Conservation (phyloP, 495 filamentous ascomycete species). For the Emericellopsis terricola region DNA sequence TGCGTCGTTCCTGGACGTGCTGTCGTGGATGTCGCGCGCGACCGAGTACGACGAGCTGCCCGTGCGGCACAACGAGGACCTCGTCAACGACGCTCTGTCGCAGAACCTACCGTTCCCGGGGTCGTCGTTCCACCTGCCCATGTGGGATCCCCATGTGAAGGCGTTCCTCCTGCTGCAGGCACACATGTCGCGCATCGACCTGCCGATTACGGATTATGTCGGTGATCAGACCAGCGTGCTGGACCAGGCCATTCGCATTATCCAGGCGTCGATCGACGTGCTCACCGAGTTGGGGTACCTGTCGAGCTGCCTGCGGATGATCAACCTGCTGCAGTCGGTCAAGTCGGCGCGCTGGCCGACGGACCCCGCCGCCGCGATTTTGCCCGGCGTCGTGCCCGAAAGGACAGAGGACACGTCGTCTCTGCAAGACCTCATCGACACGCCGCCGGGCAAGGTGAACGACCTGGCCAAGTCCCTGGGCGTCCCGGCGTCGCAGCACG, state of each 20-base stretch:
- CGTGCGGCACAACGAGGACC: conserved; percentile 97
- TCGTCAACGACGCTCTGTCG: conserved; percentile 87
- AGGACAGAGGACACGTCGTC: conserved; percentile 14
- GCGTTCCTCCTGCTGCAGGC: conserved; percentile 88
- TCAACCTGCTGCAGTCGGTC: conserved; percentile 74
- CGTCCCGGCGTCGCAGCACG: conserved; percentile 11
- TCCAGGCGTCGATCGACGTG: conserved; percentile 81
- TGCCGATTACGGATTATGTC: conserved; percentile 94
- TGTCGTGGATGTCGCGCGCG: conserved; percentile 84
- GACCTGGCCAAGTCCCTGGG: conserved; percentile 21
- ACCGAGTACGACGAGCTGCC: conserved; percentile 96
- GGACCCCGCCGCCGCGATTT: conserved; percentile 59
- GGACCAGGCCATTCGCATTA: conserved; percentile 91
- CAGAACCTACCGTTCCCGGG: conserved; percentile 49
- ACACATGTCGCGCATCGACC: conserved; percentile 77
- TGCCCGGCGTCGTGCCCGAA: conserved; percentile 51
- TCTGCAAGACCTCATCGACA: conserved; percentile 15
- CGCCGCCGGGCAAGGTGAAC: conserved; percentile 22
- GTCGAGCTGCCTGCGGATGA: conserved; percentile 55
- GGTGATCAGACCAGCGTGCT: conserved; percentile 73
- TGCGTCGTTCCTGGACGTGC: conserved; percentile 67
- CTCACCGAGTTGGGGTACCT: conserved; percentile 79
- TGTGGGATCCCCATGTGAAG: conserved; percentile 99
- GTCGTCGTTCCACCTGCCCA: conserved; percentile 43
- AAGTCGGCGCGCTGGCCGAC: conserved; percentile 86